phyloP scores from a whole-genome alignment of 805 yeast genomes.

The Candida boidinii region DNA sequence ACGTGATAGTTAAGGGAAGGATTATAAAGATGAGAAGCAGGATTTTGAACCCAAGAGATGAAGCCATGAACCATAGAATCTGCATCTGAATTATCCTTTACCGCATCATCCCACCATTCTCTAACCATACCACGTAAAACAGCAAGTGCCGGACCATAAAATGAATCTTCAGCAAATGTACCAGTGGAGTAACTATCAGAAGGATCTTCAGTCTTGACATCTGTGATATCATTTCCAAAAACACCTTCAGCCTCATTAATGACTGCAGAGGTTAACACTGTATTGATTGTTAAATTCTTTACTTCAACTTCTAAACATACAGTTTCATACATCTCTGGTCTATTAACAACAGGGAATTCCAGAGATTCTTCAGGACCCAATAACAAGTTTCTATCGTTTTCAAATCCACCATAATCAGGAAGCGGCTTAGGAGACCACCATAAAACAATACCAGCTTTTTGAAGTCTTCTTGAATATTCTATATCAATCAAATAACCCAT shows the following conservation, averaged over 20 bases:
- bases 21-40: constrained; percentile 67
- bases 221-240: constrained; percentile 41
- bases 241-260: constrained; percentile 86
- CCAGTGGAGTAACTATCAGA: constrained; percentile 10
- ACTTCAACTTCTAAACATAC: constrained; percentile 74
- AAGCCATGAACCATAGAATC: constrained; percentile 77
- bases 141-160: constrained; percentile 64
- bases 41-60: constrained; percentile 78
- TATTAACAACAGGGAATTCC: constrained; percentile 64
- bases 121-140: constrained; percentile 70
- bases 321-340: constrained; percentile 71
- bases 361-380: constrained; percentile 41
- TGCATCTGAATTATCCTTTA: constrained; percentile 57
- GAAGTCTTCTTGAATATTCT: constrained; percentile 72
- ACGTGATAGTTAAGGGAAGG: constrained; percentile 77
- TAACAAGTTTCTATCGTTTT: constrained; percentile 42
- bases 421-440: constrained; percentile 89
- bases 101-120: constrained; percentile 91
- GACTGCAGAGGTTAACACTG: constrained; percentile 75
- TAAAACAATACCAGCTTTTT: constrained; percentile 56
- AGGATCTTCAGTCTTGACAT: constrained; percentile 11
- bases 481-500: constrained; percentile 76
- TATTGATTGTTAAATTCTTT: constrained; percentile 75
- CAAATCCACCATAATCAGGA: constrained; percentile 81
- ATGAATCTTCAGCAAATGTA: constrained; percentile 73